A percentile compares a stretch with the other conserved stretches of the same genome.
These are phyloP conservation scores for Penicillium digitatum DNA, from an alignment of 2,329 filamentous ascomycete species.

Conservation along the genomic window DNA sequence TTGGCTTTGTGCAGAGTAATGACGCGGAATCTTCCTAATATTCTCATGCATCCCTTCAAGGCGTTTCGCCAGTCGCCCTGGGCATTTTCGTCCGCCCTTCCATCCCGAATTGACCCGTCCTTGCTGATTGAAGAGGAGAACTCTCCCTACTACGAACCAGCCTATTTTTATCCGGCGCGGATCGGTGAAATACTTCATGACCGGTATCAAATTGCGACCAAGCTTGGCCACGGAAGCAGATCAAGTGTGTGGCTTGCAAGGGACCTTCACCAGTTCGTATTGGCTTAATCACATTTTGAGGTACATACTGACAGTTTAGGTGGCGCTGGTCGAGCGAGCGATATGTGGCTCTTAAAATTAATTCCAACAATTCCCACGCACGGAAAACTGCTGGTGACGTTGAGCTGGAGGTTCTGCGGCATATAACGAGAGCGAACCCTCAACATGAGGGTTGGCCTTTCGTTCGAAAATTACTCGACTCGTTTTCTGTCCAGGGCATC, in stretches of 20 bases:
- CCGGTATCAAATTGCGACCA: slow-evolving; percentile 24
- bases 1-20: background rate
- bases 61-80: background rate
- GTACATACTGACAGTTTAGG: slow-evolving; percentile 13
- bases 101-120: background rate
- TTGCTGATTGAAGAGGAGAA: slow-evolving; percentile 18
- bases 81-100: slow-evolving; percentile 2
- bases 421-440: slow-evolving; percentile 27
- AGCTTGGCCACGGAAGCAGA: slow-evolving; percentile 24
- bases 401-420: slow-evolving; percentile 29
- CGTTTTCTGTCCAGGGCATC: slow-evolving; percentile 23
- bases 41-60: background rate
- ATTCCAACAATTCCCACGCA: slow-evolving; percentile 16
- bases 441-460: slow-evolving; percentile 30
- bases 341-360: slow-evolving; percentile 37
- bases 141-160: slow-evolving; percentile 17
- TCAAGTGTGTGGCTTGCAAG: slow-evolving; percentile 28
- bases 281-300: background rate
- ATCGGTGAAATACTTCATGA: slow-evolving; percentile 22
- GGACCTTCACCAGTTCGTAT: slow-evolving; percentile 25
- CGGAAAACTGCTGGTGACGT: slow-evolving; percentile 6
- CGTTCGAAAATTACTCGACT: slow-evolving; percentile 32
- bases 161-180: slow-evolving; percentile 21
- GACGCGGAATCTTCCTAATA: background rate
- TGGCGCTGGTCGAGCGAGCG: slow-evolving; percentile 25